These are phyloP conservation scores for Pythium guiyangense DNA, from an alignment of 352 stramenopile genomes.

Conservation along the genomic window DNA sequence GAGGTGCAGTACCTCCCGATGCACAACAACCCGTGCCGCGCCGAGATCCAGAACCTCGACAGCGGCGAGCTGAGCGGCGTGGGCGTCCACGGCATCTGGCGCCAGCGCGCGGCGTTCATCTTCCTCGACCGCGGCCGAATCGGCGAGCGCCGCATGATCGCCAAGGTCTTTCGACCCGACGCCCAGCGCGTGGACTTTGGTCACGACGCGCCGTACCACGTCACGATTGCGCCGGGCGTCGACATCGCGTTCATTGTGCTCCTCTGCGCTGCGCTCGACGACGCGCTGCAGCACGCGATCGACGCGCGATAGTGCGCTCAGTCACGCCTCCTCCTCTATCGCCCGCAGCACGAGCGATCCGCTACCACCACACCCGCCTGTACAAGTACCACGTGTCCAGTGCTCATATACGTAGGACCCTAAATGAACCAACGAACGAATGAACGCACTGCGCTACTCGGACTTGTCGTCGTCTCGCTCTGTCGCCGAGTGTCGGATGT, in stretches of 20 bases:
- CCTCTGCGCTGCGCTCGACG: constrained; percentile 11
- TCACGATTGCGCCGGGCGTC: constrained; percentile 8
- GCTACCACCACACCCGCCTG: too few relatives aligned
- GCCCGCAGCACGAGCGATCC: too few relatives aligned
- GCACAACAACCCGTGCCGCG: constrained; percentile 19
- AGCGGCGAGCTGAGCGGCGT: constrained; percentile 10
- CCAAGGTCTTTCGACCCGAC: constrained; percentile 18
- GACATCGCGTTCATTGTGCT: constrained; percentile 15
- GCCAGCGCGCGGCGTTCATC: constrained; percentile 17
- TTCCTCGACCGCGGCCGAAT: constrained; percentile 16
- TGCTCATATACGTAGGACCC: too few relatives aligned
- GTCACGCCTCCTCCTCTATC: not conserved
- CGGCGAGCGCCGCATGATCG: constrained; percentile 7
- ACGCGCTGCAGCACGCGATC: constrained; percentile 4
- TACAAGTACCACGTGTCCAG: too few relatives aligned
- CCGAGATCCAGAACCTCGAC: constrained; percentile 29
- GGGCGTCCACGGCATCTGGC: constrained; percentile 21
- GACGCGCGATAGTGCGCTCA: not conserved
- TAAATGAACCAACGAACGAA: too few relatives aligned
- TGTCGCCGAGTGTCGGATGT: too few relatives aligned
- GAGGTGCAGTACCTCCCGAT: constrained; percentile 26
- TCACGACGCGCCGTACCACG: constrained; percentile 15
- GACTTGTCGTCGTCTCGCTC: too few relatives aligned
- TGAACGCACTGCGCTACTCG: too few relatives aligned
- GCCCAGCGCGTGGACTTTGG: constrained; percentile 10